Conservation (phyloP, 108 stramenopile genomes). For the Skeletonema grethae region DNA sequence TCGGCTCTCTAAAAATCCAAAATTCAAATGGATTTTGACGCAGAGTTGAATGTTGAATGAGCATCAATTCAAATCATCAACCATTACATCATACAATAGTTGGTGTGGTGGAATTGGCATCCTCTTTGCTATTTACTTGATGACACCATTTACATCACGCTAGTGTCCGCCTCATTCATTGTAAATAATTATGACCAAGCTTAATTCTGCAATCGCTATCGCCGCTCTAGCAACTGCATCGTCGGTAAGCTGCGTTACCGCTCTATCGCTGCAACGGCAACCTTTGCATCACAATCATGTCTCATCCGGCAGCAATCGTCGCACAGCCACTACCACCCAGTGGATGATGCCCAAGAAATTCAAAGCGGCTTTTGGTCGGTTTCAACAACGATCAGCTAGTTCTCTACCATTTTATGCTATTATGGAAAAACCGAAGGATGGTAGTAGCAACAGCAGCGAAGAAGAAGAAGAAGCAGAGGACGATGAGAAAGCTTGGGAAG, state of each 20-base stretch:
- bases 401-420: neutral
- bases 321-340: conserved; percentile 3
- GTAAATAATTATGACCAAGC: neutral
- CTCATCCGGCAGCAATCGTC: neutral
- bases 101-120: no score
- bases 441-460: neutral
- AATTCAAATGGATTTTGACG: no score
- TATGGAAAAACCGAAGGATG: conserved; percentile 4
- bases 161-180: no score
- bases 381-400: neutral
- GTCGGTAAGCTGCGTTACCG: conserved; percentile 1
- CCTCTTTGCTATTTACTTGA: neutral
- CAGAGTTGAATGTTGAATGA: no score
- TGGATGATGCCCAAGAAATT: conserved; percentile 16
- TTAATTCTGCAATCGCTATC: conserved; percentile 1
- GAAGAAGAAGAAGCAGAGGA: conserved; percentile 1
- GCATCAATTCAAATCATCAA: no score
- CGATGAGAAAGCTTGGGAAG: conserved; percentile 8
- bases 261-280: neutral
- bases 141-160: no score
- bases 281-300: neutral
- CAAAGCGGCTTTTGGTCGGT: neutral
- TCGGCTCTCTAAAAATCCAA: neutral
- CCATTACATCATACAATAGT: no score
- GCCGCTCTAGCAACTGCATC: conserved; percentile 1